Percentiles rank a stretch among this genome's conserved stretches.
phyloP scores from a whole-genome alignment of 495 filamentous ascomycete genomes.

The Penicillium waksmanii region DNA sequence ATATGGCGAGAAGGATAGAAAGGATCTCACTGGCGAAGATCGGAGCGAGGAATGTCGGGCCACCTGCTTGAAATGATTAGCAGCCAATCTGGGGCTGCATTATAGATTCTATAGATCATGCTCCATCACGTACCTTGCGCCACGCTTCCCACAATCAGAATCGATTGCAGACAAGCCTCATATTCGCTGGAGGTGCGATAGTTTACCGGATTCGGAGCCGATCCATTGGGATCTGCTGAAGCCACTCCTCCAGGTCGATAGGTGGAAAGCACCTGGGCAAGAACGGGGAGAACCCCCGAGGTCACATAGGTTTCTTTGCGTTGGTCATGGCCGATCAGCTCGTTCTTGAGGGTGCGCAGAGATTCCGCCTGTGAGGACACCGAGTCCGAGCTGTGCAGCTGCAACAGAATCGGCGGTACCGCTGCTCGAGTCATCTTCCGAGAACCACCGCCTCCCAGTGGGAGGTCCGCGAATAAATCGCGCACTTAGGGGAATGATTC shows the following conservation, averaged over 20 bases:
- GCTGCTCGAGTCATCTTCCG: conserved; percentile 53
- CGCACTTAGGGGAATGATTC: not conserved
- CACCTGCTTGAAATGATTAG: conserved; percentile 59
- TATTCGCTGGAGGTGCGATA: conserved; percentile 54
- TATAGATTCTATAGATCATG: not conserved
- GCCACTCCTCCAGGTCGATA: conserved; percentile 36
- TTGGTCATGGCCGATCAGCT: conserved; percentile 85
- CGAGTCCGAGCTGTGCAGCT: conserved; percentile 64
- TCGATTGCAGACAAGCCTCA: conserved; percentile 72
- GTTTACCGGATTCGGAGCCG: conserved; percentile 20
- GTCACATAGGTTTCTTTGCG: conserved; percentile 78
- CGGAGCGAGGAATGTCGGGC: conserved; percentile 75
- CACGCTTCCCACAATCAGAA: conserved; percentile 80
- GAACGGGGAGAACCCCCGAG: conserved; percentile 66
- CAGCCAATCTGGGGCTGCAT: not conserved
- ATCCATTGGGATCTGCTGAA: conserved; percentile 39
- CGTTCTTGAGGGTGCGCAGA: conserved; percentile 80
- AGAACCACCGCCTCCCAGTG: conserved; percentile 38
- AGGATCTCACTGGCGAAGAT: conserved; percentile 68
- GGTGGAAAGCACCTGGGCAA: conserved; percentile 63
- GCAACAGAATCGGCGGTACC: conserved; percentile 59
- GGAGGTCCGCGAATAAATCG: conserved; percentile 14
- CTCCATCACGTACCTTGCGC: conserved; percentile 67
- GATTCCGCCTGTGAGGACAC: conserved; percentile 63
- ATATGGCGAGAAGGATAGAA: conserved; percentile 65